Conservation (phyloP, 2,329 filamentous ascomycete genomes). For the Lasiodiplodia sp. region DNA sequence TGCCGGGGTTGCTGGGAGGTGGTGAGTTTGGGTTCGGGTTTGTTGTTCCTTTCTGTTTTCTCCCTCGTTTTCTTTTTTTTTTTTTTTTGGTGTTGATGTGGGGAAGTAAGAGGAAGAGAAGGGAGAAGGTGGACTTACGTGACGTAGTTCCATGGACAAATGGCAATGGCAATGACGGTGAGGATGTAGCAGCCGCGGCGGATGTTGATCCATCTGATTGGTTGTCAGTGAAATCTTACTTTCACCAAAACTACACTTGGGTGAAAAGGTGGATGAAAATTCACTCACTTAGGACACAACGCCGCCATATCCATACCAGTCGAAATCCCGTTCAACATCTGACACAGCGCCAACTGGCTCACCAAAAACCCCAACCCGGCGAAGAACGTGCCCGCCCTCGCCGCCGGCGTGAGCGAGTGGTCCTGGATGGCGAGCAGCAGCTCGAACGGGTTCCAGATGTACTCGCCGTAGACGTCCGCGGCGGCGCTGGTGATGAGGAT, state of each 20-base stretch:
- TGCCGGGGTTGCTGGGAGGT: constrained; percentile 23
- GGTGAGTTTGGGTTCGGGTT: too few relatives aligned
- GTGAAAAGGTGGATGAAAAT: not conserved
- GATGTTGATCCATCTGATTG: constrained; percentile 30
- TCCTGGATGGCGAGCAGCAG: constrained; percentile 39
- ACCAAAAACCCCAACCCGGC: constrained; percentile 39
- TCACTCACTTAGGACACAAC: constrained; percentile 35
- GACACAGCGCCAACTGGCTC: constrained; percentile 37
- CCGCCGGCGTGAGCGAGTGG: constrained; percentile 35
- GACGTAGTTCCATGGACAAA: constrained; percentile 36
- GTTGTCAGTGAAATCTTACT: not conserved
- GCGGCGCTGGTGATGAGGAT: constrained; percentile 53
- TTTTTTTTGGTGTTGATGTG: too few relatives aligned
- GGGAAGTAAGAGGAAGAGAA: not conserved
- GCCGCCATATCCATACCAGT: constrained; percentile 41
- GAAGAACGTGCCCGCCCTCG: constrained; percentile 41
- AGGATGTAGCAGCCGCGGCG: constrained; percentile 38
- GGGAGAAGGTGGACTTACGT: constrained; percentile 2
- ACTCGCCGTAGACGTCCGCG: constrained; percentile 43
- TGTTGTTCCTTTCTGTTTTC: not conserved
- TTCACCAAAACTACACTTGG: not conserved
- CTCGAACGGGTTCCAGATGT: constrained; percentile 50
- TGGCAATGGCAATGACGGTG: constrained; percentile 36
- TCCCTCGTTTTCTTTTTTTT: not conserved
- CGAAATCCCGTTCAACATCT: constrained; percentile 38